These are phyloP conservation scores for Fraxinus latifolia DNA, from an alignment of 305 asterid genomes.

Conservation along the genomic window DNA sequence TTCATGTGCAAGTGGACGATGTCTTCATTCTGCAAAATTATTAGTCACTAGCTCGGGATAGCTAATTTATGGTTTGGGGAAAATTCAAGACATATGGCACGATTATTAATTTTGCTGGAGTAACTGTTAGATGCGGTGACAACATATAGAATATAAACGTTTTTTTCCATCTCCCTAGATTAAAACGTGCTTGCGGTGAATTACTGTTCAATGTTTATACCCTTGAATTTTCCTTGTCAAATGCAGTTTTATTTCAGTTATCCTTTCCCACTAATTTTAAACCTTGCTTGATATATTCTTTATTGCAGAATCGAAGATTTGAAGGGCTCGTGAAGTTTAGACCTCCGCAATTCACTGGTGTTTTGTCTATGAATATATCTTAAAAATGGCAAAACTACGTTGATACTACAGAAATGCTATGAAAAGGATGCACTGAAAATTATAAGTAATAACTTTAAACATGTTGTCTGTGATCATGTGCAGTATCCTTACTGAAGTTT, in stretches of 20 bases:
- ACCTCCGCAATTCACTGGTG: slow-evolving; percentile 9
- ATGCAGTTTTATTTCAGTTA: background rate
- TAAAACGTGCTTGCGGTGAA: background rate
- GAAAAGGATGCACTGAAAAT: background rate
- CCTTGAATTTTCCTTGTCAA: background rate
- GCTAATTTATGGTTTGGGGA: background rate
- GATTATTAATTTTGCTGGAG: background rate
- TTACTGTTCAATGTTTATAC: background rate
- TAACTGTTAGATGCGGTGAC: background rate
- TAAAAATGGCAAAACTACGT: background rate
- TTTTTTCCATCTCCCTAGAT: background rate
- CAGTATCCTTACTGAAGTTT: background rate
- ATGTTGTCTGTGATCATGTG: background rate
- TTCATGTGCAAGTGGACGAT: background rate
- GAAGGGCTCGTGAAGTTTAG: slow-evolving; percentile 2
- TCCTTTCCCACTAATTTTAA: background rate
- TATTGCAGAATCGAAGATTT: slow-evolving; percentile 18
- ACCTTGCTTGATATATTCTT: background rate
- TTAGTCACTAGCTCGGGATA: background rate
- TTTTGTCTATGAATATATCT: background rate
- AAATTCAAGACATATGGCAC: background rate
- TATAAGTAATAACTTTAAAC: background rate
- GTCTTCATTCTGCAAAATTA: background rate
- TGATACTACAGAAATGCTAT: background rate
- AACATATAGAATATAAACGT: background rate